These are phyloP conservation scores for Cutaneotrichosporon arboriforme DNA, from an alignment of 1,284 basidiomycete species.

Conservation along the genomic window DNA sequence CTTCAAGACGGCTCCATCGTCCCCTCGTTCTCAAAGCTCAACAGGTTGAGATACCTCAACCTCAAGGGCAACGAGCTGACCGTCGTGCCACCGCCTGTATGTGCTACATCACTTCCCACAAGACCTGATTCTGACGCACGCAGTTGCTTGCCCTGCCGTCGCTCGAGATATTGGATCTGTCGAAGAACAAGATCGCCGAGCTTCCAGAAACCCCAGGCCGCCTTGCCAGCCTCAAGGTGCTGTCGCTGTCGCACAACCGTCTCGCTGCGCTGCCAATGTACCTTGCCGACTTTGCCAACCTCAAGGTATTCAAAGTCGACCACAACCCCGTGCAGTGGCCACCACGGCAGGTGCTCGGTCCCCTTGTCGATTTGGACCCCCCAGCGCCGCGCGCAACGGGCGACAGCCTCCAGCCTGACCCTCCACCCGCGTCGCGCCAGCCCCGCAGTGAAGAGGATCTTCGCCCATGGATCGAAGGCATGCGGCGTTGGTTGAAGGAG, in stretches of 20 bases:
- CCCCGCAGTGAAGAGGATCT: constrained; percentile 53
- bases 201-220: constrained; percentile 76
- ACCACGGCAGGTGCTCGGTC: constrained; percentile 14
- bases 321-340: constrained; percentile 94
- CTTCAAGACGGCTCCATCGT: constrained; percentile 65
- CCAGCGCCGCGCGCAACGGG: constrained; percentile 3
- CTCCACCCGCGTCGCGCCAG: not conserved
- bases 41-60: constrained; percentile 83
- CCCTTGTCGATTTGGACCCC: not conserved
- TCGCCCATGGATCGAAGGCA: constrained; percentile 63
- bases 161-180: constrained; percentile 90
- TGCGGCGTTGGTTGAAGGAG: constrained; percentile 60
- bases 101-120: constrained; percentile 49
- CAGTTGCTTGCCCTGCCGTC: constrained; percentile 80
- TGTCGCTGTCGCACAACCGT: constrained; percentile 81
- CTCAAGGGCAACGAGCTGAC: constrained; percentile 82
- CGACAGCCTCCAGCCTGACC: constrained; percentile 1
- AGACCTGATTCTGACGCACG: not conserved
- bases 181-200: constrained; percentile 80
- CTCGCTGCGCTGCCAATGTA: constrained; percentile 74
- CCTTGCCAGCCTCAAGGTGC: constrained; percentile 75
- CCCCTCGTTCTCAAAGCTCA: constrained; percentile 67
- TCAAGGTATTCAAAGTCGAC: constrained; percentile 80
- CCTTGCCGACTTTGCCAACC: constrained; percentile 63
- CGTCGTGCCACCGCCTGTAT: constrained; percentile 77